Base-by-base conservation (phyloP, 257 asterid genomes). In the Petunia secreta region DNA sequence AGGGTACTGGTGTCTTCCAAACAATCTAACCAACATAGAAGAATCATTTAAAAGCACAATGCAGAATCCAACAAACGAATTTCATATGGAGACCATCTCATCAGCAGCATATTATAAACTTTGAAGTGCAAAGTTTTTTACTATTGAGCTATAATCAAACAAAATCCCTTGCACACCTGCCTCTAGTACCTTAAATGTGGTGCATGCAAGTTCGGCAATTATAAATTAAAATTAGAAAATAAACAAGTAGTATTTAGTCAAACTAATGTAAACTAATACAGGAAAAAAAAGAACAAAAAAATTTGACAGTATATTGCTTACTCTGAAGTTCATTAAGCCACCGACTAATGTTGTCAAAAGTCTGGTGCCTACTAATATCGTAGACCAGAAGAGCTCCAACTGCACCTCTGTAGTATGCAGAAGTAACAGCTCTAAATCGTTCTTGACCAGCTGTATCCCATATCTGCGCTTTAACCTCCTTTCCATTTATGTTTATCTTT, bases 361-460 rank as follows among this genome's bases (percentile, higher is more conserved):
- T 93, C 88, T 82, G 97, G 65, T 94, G 95, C 75, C 98, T 87
- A 86, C 97, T 95, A 84, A 91, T 90, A 89, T 95, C 99, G 46
- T 93, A 95, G 65, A 95, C 98, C 39, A 95, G 87, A 83, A 95
- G 98, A 3, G 99, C 99, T 76, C 99, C 99, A 78, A 95, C 99
- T 1, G 97, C 99, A 68, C 99, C 98, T 83, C 99, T 89, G 62
- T 95, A 95, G 83, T 95, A 95, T 41, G 99, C 98, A 78, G 98
- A 95, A n/a, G 99, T 95, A 80, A 95, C 97, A 25, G 99, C 98
- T 86, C 98, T 85, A 88, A 95, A 95, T 83, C 99, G 90, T 87
- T 95, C 99, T 87, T 95, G 99, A 44, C 99, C 99, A 46, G 99
- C 99, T 5, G 99, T 95, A 86, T 95, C 99, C 99, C 99, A 95